Evolutionary conservation across 129 eudicot species (phyloP).

Genomic region (Artemisia argyi): DNA sequence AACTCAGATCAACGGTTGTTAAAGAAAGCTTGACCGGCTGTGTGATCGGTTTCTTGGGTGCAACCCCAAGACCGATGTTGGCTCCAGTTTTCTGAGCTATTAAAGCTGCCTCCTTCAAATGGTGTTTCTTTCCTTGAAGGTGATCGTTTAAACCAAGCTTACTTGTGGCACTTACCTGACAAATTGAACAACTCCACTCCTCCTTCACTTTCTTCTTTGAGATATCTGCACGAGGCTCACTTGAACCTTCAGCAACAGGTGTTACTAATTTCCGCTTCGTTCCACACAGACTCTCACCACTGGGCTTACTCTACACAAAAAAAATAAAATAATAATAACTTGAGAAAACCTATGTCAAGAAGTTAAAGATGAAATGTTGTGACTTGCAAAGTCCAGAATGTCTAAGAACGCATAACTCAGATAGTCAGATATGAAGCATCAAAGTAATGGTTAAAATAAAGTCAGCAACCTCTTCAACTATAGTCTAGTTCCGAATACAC

Average conservation of each 20-base stretch:
- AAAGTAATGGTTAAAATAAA: neutral
- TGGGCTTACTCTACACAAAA: conserved; percentile 46
- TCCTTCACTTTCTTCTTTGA: conserved; percentile 39
- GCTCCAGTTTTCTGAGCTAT: conserved; percentile 40
- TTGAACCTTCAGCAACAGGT: conserved; percentile 18
- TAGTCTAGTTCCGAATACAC: neutral
- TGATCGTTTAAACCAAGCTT: conserved; percentile 51
- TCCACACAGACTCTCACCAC: conserved; percentile 29
- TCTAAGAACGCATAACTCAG: neutral
- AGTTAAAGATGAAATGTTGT: neutral
- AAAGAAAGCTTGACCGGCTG: conserved; percentile 21
- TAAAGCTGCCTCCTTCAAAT: conserved; percentile 47
- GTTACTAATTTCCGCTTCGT: conserved; percentile 54
- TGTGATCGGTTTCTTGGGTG: conserved; percentile 31
- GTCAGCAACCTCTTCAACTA: neutral
- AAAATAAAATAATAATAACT: neutral
- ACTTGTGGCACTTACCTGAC: conserved; percentile 62
- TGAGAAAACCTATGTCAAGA: conserved; percentile 8
- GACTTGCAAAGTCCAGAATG: neutral
- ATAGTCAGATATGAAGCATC: conserved; percentile 1
- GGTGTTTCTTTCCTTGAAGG: conserved; percentile 68
- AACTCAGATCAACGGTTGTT: neutral
- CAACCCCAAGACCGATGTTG: conserved; percentile 44
- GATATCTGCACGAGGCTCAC: conserved; percentile 24
- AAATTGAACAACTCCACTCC: conserved; percentile 74